Evolutionary conservation across 371 early-diverging fungal species (phyloP).

Genomic region (Actinomortierella wolfii): DNA sequence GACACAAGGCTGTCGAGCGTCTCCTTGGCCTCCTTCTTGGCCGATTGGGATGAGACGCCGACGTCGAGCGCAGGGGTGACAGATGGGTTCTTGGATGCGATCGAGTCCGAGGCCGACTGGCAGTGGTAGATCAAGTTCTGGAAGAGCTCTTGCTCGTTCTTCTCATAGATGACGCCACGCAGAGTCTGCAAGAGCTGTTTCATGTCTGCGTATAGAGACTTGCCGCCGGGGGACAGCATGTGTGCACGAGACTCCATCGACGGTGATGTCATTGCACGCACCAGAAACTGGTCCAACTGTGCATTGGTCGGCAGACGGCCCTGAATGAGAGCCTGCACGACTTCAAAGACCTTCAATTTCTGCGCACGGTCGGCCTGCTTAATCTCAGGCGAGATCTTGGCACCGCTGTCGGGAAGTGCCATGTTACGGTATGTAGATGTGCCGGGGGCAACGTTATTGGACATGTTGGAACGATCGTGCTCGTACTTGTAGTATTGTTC

Average conservation of each 20-base stretch:
- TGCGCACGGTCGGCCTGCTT: slow-evolving; percentile 37
- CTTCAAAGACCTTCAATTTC: slow-evolving; percentile 52
- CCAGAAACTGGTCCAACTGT: slow-evolving; percentile 54
- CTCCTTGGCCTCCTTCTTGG: slow-evolving; percentile 27
- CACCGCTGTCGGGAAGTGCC: slow-evolving; percentile 18
- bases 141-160: slow-evolving; percentile 64
- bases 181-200: slow-evolving; percentile 50
- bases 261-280: slow-evolving; percentile 46
- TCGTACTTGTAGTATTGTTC: too few relatives aligned
- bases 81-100: slow-evolving; percentile 4
- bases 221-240: slow-evolving; percentile 56
- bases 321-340: slow-evolving; percentile 53
- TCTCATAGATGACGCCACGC: slow-evolving; percentile 50
- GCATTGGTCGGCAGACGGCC: slow-evolving; percentile 70
- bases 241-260: slow-evolving; percentile 51
- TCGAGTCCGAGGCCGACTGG: slow-evolving; percentile 14
- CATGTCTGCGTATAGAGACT: slow-evolving; percentile 52
- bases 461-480: too few relatives aligned
- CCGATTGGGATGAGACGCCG: slow-evolving; percentile 12
- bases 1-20: slow-evolving; percentile 44
- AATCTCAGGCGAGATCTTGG: slow-evolving; percentile 30
- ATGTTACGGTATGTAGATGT: too few relatives aligned
- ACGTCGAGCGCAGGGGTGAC: slow-evolving; percentile 15
- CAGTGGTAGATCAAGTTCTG: slow-evolving; percentile 65
- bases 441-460: too few relatives aligned